A percentile compares a stretch with the other conserved stretches of the same genome.
phyloP scores from a whole-genome alignment of 441 rosid genomes.

The Francoa sonchifolia region DNA sequence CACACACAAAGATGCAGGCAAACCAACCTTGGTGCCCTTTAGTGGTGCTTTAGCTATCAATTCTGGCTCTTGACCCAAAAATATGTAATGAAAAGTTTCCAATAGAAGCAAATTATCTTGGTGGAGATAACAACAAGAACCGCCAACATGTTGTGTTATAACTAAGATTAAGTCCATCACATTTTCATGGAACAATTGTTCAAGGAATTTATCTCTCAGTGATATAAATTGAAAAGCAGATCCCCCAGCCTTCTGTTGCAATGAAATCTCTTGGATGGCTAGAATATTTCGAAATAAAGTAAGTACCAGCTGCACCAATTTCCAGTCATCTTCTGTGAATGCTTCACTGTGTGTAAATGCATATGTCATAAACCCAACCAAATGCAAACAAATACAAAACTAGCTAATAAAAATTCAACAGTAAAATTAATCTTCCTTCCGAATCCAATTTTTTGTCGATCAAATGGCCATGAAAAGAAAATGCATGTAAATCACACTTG shows the following conservation, averaged over 20 bases:
- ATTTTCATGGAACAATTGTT: constrained; percentile 69
- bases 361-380: neutral
- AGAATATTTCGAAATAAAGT: constrained; percentile 78
- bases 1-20: neutral
- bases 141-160: constrained; percentile 55
- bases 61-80: constrained; percentile 72
- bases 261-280: constrained; percentile 65
- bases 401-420: too few relatives aligned
- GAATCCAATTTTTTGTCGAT: too few relatives aligned
- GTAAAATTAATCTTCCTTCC: too few relatives aligned
- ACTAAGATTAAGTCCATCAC: constrained; percentile 70
- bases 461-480: too few relatives aligned
- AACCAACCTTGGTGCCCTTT: constrained; percentile 35
- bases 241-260: constrained; percentile 58
- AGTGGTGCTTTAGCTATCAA: constrained; percentile 41
- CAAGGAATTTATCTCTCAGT: constrained; percentile 66
- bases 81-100: constrained; percentile 64
- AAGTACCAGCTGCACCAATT: constrained; percentile 82
- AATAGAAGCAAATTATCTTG: constrained; percentile 80
- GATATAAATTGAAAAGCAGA: constrained; percentile 56
- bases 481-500: constrained; percentile 12
- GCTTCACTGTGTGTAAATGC: constrained; percentile 37
- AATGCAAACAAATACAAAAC: neutral
- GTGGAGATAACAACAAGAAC: constrained; percentile 42
- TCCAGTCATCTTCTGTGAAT: constrained; percentile 92